Conservation (phyloP, 1,284 basidiomycete genomes). For the Marasmius oreades region DNA sequence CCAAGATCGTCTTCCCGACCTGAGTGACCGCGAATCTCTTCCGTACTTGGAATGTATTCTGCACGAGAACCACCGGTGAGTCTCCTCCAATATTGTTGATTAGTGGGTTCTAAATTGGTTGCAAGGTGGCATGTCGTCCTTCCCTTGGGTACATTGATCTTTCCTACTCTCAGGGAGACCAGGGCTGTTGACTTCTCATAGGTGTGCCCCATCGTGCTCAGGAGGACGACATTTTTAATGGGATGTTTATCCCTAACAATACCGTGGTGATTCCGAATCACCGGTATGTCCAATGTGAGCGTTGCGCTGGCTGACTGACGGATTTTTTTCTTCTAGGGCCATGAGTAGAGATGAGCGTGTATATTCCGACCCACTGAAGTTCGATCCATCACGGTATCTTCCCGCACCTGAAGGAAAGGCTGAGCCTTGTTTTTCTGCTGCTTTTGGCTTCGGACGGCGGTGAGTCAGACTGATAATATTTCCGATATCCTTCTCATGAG, state of each 20-base stretch:
- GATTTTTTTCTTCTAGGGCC: not conserved
- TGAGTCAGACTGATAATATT: not conserved
- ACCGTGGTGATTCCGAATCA: not conserved
- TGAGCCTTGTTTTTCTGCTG: not conserved
- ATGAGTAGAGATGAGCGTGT: slow-evolving; percentile 3
- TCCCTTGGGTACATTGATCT: too few species aligned
- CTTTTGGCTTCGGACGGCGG: slow-evolving; percentile 5
- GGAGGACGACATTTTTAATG: slow-evolving; percentile 1
- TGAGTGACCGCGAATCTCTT: slow-evolving; percentile 6
- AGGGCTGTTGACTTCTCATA: not conserved
- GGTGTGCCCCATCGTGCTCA: slow-evolving; percentile 3
- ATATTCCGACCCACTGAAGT: not conserved
- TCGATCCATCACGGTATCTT: not conserved
- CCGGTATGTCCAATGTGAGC: not conserved
- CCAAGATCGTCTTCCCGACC: slow-evolving; percentile 1
- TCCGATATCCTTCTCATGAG: not conserved
- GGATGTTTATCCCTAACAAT: slow-evolving; percentile 1
- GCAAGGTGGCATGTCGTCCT: too few species aligned
- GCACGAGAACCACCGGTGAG: not conserved
- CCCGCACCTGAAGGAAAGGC: not conserved
- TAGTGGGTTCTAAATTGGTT: too few species aligned
- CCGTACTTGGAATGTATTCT: slow-evolving; percentile 3
- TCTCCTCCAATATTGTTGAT: not conserved
- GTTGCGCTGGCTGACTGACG: too few species aligned
- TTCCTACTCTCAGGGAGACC: too few species aligned